Base-by-base conservation (phyloP, 140 eudicot genomes). In the Senecio squalidus region DNA sequence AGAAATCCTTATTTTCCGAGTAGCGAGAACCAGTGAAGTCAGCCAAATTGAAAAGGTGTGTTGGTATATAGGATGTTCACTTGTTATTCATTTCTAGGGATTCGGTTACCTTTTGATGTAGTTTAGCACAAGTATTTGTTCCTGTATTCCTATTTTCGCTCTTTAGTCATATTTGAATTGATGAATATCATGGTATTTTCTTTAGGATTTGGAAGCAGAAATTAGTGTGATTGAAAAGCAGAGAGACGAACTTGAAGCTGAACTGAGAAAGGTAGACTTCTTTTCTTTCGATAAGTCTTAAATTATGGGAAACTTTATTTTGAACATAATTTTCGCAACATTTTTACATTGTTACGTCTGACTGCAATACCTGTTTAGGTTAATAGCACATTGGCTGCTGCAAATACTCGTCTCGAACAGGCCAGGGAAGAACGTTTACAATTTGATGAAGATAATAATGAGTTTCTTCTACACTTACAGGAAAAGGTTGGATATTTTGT, bases 391-490 rank as follows among this genome's bases (percentile, higher is more conserved):
- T 55, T 92, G 78, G 60, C 72, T 72, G 78, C 73, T 79, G 81
- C 86, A 59, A 63, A 29, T 47, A 76, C 73, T 58, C 96, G 94
- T 34, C 92, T 92, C 68, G 82, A 69, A 69, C 71, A 81, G 77
- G 93, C 95, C 50, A 87, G 63, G 74, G 98, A 92, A 77, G 98
- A 92, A 79, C 77, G 91, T 41, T 83, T 79, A 45, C 98, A 92
- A 29, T 92, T 87, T 80, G 89, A 86, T 49, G 95, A 74, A 64
- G 98, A 85, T 63, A 92, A 80, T 60, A 77, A 77, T 44, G 67
- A 92, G 67, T 77, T 92, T 74, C 71, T 92, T 48, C 73, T 73
- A 24, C 86, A 78, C 67, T 76, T 87, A 66, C 81, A 81, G 36
- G 23, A 63, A 48, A 91, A 83, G 98, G 96, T 86, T 67, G 50